Evolutionary conservation across 352 stramenopile species (phyloP).

Genomic region (Phytopythium vexans): DNA sequence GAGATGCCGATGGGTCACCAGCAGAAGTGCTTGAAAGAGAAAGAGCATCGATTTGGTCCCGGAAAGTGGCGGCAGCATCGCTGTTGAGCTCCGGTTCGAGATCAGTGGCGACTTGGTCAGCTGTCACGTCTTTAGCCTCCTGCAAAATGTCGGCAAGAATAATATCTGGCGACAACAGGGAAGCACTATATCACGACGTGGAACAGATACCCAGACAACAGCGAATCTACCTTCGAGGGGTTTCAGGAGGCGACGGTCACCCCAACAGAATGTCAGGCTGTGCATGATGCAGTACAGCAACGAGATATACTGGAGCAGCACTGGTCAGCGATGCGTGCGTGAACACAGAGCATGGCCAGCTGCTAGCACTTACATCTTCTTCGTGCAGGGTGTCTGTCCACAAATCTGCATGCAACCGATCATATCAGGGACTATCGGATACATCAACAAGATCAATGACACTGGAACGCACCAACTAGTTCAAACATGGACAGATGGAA

Average conservation of each 20-base stretch:
- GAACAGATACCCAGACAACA: background rate
- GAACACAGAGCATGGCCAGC: background rate
- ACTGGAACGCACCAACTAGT: slow-evolving; percentile 47
- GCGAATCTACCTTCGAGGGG: slow-evolving; percentile 34
- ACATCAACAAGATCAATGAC: background rate
- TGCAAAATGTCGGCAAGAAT: slow-evolving; percentile 51
- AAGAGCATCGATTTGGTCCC: slow-evolving; percentile 24
- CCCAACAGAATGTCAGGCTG: slow-evolving; percentile 50
- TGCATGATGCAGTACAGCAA: slow-evolving; percentile 77
- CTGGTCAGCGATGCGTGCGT: background rate
- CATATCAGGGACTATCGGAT: background rate
- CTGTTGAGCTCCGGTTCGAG: slow-evolving; percentile 46
- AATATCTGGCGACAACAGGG: slow-evolving; percentile 28
- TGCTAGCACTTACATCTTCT: slow-evolving; percentile 49
- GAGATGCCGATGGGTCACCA: too few species aligned
- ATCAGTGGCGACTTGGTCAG: slow-evolving; percentile 45
- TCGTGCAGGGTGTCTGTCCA: slow-evolving; percentile 65
- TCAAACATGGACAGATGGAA: slow-evolving; percentile 87
- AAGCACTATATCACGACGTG: background rate
- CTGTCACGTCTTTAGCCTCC: slow-evolving; percentile 38
- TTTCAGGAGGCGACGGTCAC: slow-evolving; percentile 47
- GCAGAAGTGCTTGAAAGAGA: too few species aligned
- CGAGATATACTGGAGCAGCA: slow-evolving; percentile 54
- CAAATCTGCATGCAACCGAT: slow-evolving; percentile 25
- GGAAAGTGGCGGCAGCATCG: slow-evolving; percentile 34